Conservation (phyloP, 345 rosid genomes). For the Ceriops tagal region DNA sequence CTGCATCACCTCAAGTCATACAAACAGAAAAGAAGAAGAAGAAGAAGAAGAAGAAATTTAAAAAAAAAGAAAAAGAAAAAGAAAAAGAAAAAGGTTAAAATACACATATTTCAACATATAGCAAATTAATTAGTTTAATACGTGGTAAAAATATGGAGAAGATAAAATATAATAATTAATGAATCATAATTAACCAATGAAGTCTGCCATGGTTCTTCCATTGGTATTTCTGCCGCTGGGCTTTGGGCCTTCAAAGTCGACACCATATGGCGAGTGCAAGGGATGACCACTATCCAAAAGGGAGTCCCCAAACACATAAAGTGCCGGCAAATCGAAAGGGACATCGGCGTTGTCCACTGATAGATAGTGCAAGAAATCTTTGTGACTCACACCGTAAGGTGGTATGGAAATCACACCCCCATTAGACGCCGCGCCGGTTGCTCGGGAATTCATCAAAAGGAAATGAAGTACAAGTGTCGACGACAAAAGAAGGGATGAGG, state of each 20-base stretch:
- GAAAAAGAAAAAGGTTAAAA: not conserved
- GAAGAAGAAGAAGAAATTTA: not conserved
- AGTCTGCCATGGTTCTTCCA: slow-evolving; percentile 5
- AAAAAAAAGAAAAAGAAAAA: too few relatives aligned
- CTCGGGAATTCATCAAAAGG: not conserved
- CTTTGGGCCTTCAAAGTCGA: not conserved
- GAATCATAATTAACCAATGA: not conserved
- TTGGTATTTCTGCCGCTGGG: not conserved
- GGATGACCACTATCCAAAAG: not conserved
- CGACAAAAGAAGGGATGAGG: not conserved
- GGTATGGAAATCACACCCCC: not conserved
- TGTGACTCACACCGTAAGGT: not conserved
- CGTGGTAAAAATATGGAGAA: too few relatives aligned
- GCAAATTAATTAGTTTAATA: too few relatives aligned
- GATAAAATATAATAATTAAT: too few relatives aligned
- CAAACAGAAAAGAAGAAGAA: not conserved
- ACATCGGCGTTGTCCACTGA: not conserved
- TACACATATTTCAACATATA: not conserved
- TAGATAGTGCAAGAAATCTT: not conserved
- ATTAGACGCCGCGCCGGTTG: not conserved
- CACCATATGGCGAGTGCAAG: not conserved
- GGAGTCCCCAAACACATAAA: not conserved
- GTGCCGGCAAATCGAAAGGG: not conserved
- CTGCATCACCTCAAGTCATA: not conserved
- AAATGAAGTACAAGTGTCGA: not conserved